Conservation (phyloP, 192 early-diverging fungal species). For the Rhizophagus sp. region DNA sequence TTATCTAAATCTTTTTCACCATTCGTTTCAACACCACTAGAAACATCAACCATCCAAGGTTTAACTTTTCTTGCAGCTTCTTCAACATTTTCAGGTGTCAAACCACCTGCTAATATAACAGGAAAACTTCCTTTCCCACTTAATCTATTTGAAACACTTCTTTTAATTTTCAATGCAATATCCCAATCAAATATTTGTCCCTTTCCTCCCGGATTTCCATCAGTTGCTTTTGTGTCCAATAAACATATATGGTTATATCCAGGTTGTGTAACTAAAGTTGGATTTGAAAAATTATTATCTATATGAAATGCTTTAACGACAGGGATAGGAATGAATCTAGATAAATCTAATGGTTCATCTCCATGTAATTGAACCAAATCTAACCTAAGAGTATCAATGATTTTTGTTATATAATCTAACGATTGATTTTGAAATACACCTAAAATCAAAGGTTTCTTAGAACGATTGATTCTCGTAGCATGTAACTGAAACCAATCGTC, state of each 20-base stretch:
- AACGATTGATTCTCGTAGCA: conserved; percentile 40
- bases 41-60: conserved; percentile 91
- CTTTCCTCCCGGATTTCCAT: conserved; percentile 72
- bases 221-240: conserved; percentile 63
- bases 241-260: conserved; percentile 56
- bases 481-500: conserved; percentile 51
- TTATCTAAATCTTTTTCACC: conserved; percentile 77
- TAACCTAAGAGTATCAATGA: conserved; percentile 65
- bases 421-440: conserved; percentile 94
- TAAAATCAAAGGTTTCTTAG: conserved; percentile 76
- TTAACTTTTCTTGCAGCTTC: conserved; percentile 66
- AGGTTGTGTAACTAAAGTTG: conserved; percentile 49
- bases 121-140: conserved; percentile 56
- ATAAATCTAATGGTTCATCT: conserved; percentile 64
- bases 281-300: conserved; percentile 51
- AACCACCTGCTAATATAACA: conserved; percentile 87
- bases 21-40: conserved; percentile 87
- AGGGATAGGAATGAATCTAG: conserved; percentile 73
- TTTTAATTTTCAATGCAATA: conserved; percentile 56
- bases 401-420: conserved; percentile 70
- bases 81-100: conserved; percentile 80
- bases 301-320: conserved; percentile 92
- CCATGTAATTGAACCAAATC: conserved; percentile 97
- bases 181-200: conserved; percentile 88
- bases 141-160: conserved; percentile 25